Base-by-base conservation (phyloP, 306 rosid genomes). In the Benincasa hispida region DNA sequence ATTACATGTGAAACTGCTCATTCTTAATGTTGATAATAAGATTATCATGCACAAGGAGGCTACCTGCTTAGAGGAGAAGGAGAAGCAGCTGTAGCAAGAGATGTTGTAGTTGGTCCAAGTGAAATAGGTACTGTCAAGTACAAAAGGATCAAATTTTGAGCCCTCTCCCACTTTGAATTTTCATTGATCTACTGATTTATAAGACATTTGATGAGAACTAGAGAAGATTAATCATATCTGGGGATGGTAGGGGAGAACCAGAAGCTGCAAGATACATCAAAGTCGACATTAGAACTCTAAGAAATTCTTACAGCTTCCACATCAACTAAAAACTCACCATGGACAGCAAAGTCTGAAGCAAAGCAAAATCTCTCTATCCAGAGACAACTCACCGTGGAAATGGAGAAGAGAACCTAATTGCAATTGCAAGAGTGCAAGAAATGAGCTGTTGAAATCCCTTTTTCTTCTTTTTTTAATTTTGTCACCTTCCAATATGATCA, bases 241-340 rank as follows among this genome's bases (percentile, higher is more conserved):
- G 87, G 66, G 87, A 87, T 55, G 95, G 83, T 48, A 89, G 73
- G n/a, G 95, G 91, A 77, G 85, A 32, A 32, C 79, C 86, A 41
- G 91, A 10, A 47, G 92, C 95, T 89, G 88, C 82, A 80, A 82
- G 62, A 56, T 34, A 42, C 55, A 79, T 47, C 41, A 70, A 74
- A 10, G 17, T 45, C 18, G 59, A 21, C 7, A 10, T 25, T 25
- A 70, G 6, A 47, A 47, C 50, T 66, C 72, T 37, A 65, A 5
- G 55, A 50, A 50, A 50, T 50, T 45, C 50, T 12, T 45, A 12
- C 50, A 45, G 0, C 50, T 45, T 45, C 11, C 50, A 45, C n/a
- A n/a, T n/a, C n/a, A n/a, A n/a, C n/a, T n/a, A n/a, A n/a, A n/a
- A n/a, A n/a, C n/a, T n/a, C n/a, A n/a, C n/a, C n/a, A n/a, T n/a